phyloP scores from a whole-genome alignment of 176 grass and related monocot genomes.

The Avena sativa region DNA sequence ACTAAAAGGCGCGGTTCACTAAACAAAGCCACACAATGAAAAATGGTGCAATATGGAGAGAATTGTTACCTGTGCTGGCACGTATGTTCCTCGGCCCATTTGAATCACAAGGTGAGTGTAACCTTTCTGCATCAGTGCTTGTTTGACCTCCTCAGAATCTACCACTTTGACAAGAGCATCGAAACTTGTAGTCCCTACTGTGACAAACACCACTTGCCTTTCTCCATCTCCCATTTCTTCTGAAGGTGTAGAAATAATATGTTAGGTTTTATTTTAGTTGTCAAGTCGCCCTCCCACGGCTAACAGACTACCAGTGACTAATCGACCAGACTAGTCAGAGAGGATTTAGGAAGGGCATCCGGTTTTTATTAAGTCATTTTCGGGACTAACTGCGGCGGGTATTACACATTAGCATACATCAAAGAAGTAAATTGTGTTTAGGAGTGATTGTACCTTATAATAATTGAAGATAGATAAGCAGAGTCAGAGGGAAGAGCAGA shows the following conservation, averaged over 20 bases:
- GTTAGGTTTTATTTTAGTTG: not conserved
- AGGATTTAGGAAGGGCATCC: not conserved
- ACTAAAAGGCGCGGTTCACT: not conserved
- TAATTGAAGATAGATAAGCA: not conserved
- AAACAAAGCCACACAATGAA: not conserved
- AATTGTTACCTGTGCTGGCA: conserved; percentile 59
- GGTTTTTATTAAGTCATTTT: not conserved
- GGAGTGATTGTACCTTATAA: not conserved
- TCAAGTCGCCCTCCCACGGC: not conserved
- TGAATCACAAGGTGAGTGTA: conserved; percentile 73
- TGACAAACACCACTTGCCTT: conserved; percentile 68
- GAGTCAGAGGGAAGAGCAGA: no score
- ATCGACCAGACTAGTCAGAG: not conserved
- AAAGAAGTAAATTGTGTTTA: not conserved
- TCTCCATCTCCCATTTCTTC: conserved; percentile 31
- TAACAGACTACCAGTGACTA: not conserved
- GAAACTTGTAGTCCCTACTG: conserved; percentile 84
- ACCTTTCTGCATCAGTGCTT: conserved; percentile 61
- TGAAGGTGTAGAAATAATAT: not conserved
- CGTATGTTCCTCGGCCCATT: conserved; percentile 65
- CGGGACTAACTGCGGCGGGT: not conserved
- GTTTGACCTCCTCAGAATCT: conserved; percentile 63
- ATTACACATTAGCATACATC: not conserved
- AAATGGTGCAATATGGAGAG: not conserved
- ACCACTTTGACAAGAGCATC: conserved; percentile 70